Base-by-base conservation (phyloP, 345 rosid species). In the Gossypium stocksii region DNA sequence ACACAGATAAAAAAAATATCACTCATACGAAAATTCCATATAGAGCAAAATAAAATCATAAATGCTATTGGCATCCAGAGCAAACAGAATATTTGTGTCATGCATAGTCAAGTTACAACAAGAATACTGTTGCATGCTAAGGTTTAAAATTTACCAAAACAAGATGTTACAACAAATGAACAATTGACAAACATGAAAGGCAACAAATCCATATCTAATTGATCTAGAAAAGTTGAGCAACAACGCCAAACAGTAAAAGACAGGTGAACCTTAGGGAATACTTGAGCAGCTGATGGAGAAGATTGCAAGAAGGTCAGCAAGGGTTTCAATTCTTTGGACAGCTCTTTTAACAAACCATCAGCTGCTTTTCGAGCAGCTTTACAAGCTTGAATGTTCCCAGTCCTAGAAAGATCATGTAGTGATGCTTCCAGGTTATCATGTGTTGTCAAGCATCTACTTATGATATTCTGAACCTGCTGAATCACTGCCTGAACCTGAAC, bases 381-480 rank as follows among this genome's bases (percentile, higher is more conserved):
- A 83, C 99, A 93, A 75, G 93, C 86, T 84, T 93, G 99, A 73
- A 87, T 85, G 82, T 93, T 98, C 54, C 98, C 97, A 1, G 91
- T 87, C 81, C 98, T 90, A 62, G 97, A 93, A 77, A 91, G 98
- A 78, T 91, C 97, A 53, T 86, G 97, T 67, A 95, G 78, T 2
- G 99, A 93, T 73, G 89, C 87, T 88, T 95, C 99, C 15, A 95
- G 90, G 83, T 88, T 93, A 76, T 90, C 89, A 60, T 95, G 99
- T 58, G 71, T 58, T 4, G 83, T 78, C 82, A 95, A 78, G 85
- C 96, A 90, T 77, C 81, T 88, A 62, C 80, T 83, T 67, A 93
- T 83, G 38, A 90, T 80, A 74, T 78, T 86, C 72, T 85, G 84
- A 17, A 93, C 70, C 71, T 88, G 90, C 74, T 93, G 98, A 77